These are phyloP conservation scores for Rhodotorula sp. DNA, from an alignment of 1,284 basidiomycete species.

Conservation along the genomic window DNA sequence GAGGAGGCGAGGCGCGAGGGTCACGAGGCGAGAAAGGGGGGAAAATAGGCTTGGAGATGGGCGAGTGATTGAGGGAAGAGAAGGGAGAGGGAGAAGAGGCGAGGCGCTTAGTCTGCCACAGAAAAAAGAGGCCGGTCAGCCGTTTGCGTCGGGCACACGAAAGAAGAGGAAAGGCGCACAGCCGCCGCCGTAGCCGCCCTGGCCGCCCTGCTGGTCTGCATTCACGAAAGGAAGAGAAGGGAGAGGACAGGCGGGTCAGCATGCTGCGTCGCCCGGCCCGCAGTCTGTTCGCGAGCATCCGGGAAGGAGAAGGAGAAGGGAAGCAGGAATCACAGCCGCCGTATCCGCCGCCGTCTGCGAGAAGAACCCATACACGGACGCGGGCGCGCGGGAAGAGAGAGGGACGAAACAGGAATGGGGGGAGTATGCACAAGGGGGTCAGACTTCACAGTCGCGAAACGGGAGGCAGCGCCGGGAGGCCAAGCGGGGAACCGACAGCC, in stretches of 20 bases:
- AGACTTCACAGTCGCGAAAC: background rate
- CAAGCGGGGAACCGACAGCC: no score
- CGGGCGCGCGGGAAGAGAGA: no score
- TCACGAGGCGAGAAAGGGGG: background rate
- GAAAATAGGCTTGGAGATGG: background rate
- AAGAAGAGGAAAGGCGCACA: background rate
- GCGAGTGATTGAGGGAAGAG: background rate
- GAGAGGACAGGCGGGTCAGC: background rate
- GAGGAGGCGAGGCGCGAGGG: background rate
- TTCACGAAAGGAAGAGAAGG: background rate
- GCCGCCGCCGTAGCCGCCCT: constrained; percentile 40
- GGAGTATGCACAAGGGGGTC: background rate
- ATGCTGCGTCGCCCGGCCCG: background rate
- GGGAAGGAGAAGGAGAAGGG: background rate
- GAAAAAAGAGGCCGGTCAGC: background rate
- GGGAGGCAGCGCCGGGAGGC: background rate
- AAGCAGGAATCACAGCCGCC: constrained; percentile 17
- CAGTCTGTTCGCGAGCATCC: background rate
- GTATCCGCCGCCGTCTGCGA: constrained; percentile 6
- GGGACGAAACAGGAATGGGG: background rate
- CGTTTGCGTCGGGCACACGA: background rate
- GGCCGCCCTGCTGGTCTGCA: constrained; percentile 24
- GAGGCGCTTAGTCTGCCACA: constrained; percentile 6
- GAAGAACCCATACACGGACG: no score
- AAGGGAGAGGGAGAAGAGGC: background rate